Percentiles rank a stretch among this genome's conserved stretches.
phyloP scores from a whole-genome alignment of 2,329 filamentous ascomycete genomes.

The Arthroderma uncinatum region DNA sequence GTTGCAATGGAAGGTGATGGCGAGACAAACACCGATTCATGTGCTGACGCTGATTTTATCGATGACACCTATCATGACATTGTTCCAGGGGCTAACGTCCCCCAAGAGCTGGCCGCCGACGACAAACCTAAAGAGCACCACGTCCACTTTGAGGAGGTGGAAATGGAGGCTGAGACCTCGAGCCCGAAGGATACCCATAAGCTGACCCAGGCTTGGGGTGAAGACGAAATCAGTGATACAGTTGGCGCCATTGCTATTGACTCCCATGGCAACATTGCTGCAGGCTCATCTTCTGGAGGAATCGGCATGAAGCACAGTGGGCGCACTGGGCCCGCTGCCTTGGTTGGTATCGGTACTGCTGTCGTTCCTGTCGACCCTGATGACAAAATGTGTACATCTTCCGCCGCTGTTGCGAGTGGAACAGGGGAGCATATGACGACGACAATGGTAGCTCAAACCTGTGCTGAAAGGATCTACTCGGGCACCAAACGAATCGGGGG shows the following conservation, averaged over 20 bases:
- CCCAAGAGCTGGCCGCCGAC: not conserved
- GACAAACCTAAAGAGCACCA: not conserved
- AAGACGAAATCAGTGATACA: slow-evolving; percentile 74
- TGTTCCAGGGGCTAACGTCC: not conserved
- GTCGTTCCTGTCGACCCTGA: slow-evolving; percentile 66
- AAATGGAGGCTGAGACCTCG: not conserved
- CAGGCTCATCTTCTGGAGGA: slow-evolving; percentile 88
- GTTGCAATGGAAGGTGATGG: not conserved
- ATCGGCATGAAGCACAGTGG: slow-evolving; percentile 98
- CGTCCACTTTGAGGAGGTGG: not conserved
- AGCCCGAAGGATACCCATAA: not conserved
- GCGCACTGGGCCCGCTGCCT: slow-evolving; percentile 78
- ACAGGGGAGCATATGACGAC: slow-evolving; percentile 98
- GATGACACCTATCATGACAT: not conserved
- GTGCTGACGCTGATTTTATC: not conserved
- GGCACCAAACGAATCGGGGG: slow-evolving; percentile 48
- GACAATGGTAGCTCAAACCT: slow-evolving; percentile 77
- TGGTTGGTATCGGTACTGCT: slow-evolving; percentile 82
- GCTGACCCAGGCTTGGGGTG: slow-evolving; percentile 12
- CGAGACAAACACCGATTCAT: not conserved
- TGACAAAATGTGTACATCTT: slow-evolving; percentile 57
- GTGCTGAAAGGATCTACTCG: slow-evolving; percentile 73
- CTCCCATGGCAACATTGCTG: slow-evolving; percentile 72
- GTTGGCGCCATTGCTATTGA: slow-evolving; percentile 94
- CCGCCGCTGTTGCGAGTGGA: slow-evolving; percentile 81